These are phyloP conservation scores for Sonneratia caseolaris DNA, from an alignment of 345 rosid genomes.

Conservation along the genomic window DNA sequence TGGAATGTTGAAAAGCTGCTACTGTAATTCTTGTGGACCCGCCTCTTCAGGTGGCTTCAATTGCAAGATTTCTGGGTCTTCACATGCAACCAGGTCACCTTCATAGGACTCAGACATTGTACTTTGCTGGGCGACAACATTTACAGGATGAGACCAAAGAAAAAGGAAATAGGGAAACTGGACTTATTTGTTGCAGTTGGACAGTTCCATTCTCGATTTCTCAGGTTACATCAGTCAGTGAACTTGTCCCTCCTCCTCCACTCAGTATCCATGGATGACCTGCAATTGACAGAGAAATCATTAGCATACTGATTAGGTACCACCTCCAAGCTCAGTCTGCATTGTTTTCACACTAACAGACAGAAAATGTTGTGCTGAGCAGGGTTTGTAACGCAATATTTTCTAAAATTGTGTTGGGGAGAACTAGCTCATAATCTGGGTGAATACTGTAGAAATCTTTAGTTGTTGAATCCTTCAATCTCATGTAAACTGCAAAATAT, in stretches of 20 bases:
- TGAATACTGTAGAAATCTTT: too few species aligned
- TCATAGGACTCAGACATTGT: background rate
- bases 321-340: background rate
- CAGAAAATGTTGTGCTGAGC: too few species aligned
- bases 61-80: too few species aligned
- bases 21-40: background rate
- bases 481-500: too few species aligned
- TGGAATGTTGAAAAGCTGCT: background rate
- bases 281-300: slow-evolving; percentile 13
- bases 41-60: too few species aligned
- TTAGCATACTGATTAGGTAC: background rate
- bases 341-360: background rate
- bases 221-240: background rate
- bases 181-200: background rate
- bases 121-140: background rate
- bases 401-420: too few species aligned
- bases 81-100: background rate
- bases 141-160: background rate
- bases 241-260: slow-evolving; percentile 22
- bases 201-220: background rate
- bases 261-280: slow-evolving; percentile 58
- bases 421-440: too few species aligned
- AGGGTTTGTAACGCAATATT: too few species aligned
- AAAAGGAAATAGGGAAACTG: too few species aligned
- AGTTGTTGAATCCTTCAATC: background rate